Percentiles rank a stretch among this genome's conserved stretches.
phyloP scores from a whole-genome alignment of 2,329 filamentous ascomycete species.

The Madurella fahalii region DNA sequence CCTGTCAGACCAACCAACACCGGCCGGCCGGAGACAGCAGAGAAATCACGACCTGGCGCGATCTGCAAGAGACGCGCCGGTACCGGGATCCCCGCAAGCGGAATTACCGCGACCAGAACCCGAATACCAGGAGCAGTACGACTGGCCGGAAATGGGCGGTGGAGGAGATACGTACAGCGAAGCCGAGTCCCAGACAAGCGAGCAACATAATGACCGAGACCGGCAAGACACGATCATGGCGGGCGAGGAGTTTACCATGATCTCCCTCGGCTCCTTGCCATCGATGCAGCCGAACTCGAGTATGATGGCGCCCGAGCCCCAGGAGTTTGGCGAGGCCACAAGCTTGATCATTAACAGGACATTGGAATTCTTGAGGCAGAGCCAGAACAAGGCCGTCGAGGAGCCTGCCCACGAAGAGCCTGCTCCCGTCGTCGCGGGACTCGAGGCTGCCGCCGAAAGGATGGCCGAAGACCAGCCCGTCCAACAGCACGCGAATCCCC shows the following conservation, averaged over 20 bases:
- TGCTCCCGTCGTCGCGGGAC: background rate
- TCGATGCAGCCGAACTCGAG: slow-evolving; percentile 44
- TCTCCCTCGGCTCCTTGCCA: slow-evolving; percentile 52
- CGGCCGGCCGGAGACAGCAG: slow-evolving; percentile 13
- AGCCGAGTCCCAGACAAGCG: slow-evolving; percentile 21
- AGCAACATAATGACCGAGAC: slow-evolving; percentile 44
- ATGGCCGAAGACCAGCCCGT: background rate
- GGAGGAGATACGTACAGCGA: slow-evolving; percentile 28
- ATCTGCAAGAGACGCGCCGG: background rate
- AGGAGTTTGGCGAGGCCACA: slow-evolving; percentile 51
- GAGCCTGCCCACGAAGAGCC: slow-evolving; percentile 10
- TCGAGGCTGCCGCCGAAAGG: background rate
- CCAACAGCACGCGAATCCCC: background rate
- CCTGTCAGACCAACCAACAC: slow-evolving; percentile 31
- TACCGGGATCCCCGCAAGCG: background rate
- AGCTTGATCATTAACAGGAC: slow-evolving; percentile 54
- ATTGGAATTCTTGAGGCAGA: slow-evolving; percentile 46
- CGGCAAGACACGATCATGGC: slow-evolving; percentile 28
- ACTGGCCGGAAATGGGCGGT: slow-evolving; percentile 21
- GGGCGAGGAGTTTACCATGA: slow-evolving; percentile 56
- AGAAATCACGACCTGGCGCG: background rate
- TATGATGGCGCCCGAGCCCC: slow-evolving; percentile 16
- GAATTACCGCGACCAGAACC: slow-evolving; percentile 13
- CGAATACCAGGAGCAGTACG: slow-evolving; percentile 11
- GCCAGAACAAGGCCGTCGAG: slow-evolving; percentile 19